Percentiles rank a stretch among this genome's conserved stretches.
These are phyloP conservation scores for Colletotrichum sp. DNA, from an alignment of 2,329 filamentous ascomycete genomes.

Conservation along the genomic window DNA sequence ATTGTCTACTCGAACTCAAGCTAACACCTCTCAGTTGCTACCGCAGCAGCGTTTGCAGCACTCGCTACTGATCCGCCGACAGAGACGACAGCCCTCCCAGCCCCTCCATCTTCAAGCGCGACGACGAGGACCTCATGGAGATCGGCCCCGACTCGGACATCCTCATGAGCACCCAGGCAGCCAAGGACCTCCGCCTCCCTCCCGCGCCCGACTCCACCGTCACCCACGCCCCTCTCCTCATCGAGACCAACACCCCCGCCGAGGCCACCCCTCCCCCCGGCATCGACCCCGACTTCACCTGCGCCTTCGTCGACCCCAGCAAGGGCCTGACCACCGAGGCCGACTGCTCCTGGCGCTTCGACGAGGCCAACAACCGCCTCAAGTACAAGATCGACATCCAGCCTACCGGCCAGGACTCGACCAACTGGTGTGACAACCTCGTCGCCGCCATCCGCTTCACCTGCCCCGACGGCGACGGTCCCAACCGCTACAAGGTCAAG, in stretches of 20 bases:
- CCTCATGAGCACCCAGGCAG: neutral
- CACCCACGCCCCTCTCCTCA: neutral
- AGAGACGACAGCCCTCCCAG: neutral
- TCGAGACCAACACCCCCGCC: neutral
- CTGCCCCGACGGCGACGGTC: neutral
- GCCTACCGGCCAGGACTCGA: neutral
- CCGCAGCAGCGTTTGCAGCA: neutral
- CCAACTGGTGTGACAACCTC: neutral
- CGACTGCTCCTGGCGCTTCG: neutral
- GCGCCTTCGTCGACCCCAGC: neutral
- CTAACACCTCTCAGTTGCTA: neutral
- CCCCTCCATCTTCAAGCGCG: neutral
- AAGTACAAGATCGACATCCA: constrained; percentile 1
- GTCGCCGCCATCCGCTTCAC: neutral
- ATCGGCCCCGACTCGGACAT: neutral
- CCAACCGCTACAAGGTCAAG: neutral
- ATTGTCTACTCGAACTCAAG: neutral
- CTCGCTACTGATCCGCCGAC: neutral
- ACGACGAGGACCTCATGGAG: neutral
- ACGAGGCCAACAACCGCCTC: neutral
- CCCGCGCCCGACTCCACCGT: neutral
- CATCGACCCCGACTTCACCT: neutral
- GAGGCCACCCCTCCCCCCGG: neutral
- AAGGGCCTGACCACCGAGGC: neutral
- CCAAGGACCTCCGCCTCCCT: neutral